A percentile compares a stretch with the other conserved stretches of the same genome.
Conservation (phyloP, 2,329 filamentous ascomycete genomes). For the Aspergillus japonicus region DNA sequence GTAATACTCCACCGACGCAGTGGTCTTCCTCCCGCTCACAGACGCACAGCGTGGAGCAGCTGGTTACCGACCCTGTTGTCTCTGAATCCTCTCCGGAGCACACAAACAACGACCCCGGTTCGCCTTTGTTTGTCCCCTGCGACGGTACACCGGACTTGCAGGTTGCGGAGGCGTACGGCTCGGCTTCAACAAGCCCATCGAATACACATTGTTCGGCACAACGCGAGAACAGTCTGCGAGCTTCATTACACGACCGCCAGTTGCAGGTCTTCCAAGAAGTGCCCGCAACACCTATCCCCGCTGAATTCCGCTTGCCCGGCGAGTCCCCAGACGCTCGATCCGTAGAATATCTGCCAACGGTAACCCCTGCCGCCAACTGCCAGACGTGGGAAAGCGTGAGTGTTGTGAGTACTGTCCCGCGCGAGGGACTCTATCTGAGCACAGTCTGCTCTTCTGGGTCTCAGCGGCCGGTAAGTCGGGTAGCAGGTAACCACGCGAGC, state of each 20-base stretch:
- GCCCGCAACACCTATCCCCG: background rate
- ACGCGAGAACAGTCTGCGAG: background rate
- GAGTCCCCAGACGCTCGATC: background rate
- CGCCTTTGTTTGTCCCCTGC: conserved; percentile 21
- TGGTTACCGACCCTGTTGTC: background rate
- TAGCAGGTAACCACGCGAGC: background rate
- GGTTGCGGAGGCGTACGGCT: background rate
- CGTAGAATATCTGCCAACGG: background rate
- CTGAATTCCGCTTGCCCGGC: background rate
- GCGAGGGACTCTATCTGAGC: background rate
- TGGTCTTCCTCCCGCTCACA: background rate
- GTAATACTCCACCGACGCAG: conserved; percentile 8
- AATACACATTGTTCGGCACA: background rate
- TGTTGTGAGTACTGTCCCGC: background rate
- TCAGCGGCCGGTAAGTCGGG: background rate
- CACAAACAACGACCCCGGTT: conserved; percentile 1
- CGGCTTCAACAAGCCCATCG: background rate
- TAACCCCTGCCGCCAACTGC: background rate
- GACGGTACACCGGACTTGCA: background rate
- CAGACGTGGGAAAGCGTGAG: background rate
- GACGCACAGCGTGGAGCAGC: conserved; percentile 4
- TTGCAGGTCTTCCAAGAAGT: background rate
- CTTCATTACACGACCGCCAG: background rate
- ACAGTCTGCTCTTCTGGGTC: background rate
- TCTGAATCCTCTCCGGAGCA: background rate